Percentiles rank a stretch among this genome's conserved stretches.
phyloP scores from a whole-genome alignment of 257 asterid species.

The Lycium ferocissimum region DNA sequence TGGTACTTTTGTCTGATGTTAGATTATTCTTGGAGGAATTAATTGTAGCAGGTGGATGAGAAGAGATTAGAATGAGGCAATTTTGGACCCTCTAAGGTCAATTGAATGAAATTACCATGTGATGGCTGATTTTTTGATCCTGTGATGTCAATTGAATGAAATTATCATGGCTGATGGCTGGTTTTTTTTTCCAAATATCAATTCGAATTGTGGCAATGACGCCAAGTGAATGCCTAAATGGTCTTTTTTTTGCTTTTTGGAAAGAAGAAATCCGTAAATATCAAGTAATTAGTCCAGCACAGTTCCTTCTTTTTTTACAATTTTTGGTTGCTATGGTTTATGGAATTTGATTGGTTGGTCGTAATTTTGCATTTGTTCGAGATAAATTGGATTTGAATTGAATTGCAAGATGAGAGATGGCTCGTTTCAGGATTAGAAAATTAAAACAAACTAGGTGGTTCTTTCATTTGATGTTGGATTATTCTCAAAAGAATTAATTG shows the following conservation, averaged over 20 bases:
- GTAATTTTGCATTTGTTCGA: neutral
- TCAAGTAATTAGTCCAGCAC: no score
- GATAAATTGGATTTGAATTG: neutral
- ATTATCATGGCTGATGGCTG: no score
- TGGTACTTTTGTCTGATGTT: neutral
- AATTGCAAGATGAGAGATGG: neutral
- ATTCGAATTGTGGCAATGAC: neutral
- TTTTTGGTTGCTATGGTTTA: no score
- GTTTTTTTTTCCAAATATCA: neutral
- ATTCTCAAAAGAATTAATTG: no score
- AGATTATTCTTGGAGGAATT: neutral
- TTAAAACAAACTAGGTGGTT: no score
- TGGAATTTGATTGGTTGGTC: neutral
- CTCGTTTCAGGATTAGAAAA: neutral
- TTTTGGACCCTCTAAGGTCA: neutral
- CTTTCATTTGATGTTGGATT: no score
- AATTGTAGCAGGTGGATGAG: neutral
- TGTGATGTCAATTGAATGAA: no score
- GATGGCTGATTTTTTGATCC: neutral
- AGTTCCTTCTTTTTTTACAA: no score
- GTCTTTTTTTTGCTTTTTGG: no score
- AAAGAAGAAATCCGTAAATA: no score
- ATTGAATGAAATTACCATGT: neutral
- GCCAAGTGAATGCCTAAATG: no score
- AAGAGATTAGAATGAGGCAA: constrained; percentile 1